These are phyloP conservation scores for Pulveroboletus sp. DNA, from an alignment of 768 basidiomycete genomes.

Conservation along the genomic window DNA sequence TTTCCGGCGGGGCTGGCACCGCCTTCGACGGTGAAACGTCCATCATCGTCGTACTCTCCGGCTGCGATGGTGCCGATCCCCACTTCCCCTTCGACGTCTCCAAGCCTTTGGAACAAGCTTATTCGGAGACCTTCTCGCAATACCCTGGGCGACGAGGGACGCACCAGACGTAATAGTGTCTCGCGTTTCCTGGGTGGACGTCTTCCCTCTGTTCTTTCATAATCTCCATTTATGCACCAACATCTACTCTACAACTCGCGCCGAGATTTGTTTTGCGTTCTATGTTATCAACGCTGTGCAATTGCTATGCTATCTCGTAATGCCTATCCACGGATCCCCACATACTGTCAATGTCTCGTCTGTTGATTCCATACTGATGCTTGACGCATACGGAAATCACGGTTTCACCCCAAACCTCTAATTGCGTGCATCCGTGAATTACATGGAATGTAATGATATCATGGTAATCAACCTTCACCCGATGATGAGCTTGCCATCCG, in stretches of 20 bases:
- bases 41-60: too few species aligned
- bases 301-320: neutral
- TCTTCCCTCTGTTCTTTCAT: constrained; percentile 4
- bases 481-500: constrained; percentile 79
- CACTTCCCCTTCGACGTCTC: constrained; percentile 4
- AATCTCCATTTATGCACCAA: too few species aligned
- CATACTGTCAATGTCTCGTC: too few species aligned
- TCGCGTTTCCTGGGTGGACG: constrained; percentile 22
- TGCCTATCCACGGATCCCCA: neutral
- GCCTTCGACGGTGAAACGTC: too few species aligned
- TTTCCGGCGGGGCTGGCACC: too few species aligned
- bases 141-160: constrained; percentile 8
- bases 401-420: constrained; percentile 19
- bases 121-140: constrained; percentile 18
- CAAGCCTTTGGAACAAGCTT: constrained; percentile 25
- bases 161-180: constrained; percentile 11
- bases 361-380: too few species aligned
- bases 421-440: constrained; percentile 18
- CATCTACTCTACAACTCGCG: neutral
- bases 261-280: neutral
- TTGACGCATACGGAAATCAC: neutral
- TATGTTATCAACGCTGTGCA: neutral
- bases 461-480: constrained; percentile 46
- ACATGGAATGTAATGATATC: constrained; percentile 17
- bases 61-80: neutral